These are phyloP conservation scores for Cercospora citrullina DNA, from an alignment of 2,329 filamentous ascomycete genomes.

Conservation along the genomic window DNA sequence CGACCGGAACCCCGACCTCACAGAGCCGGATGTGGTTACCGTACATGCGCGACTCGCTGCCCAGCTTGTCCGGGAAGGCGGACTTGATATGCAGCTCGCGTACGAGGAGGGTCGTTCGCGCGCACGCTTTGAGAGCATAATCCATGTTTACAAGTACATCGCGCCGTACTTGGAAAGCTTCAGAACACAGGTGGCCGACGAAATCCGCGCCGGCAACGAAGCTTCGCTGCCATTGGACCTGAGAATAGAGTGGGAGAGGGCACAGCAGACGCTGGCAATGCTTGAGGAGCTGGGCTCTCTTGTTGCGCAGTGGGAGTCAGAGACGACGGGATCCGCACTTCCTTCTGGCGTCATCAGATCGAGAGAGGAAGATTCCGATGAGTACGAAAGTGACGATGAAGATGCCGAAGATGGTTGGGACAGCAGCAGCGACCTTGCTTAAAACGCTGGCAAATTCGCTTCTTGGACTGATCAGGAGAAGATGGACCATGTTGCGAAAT, in stretches of 20 bases:
- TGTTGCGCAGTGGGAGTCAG: constrained; percentile 6
- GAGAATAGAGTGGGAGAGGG: constrained; percentile 14
- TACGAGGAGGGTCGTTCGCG: constrained; percentile 11
- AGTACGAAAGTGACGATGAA: constrained; percentile 14
- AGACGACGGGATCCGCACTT: constrained; percentile 3
- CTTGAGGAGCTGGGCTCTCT: constrained; percentile 5
- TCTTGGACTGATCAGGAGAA: background rate
- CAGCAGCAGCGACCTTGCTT: constrained; percentile 8
- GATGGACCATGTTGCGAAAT: background rate
- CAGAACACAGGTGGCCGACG: background rate
- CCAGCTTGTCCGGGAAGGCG: constrained; percentile 13
- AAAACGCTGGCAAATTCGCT: background rate
- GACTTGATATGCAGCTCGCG: constrained; percentile 1
- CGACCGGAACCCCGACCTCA: constrained; percentile 6
- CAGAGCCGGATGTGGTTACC: background rate
- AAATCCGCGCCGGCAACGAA: background rate
- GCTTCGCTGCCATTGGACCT: background rate
- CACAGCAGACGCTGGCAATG: background rate
- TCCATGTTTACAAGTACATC: constrained; percentile 10
- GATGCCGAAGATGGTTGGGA: constrained; percentile 16
- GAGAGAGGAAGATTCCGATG: constrained; percentile 16
- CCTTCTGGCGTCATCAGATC: constrained; percentile 6
- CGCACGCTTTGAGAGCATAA: constrained; percentile 12
- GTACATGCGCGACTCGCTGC: constrained; percentile 7
- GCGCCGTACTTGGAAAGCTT: constrained; percentile 13